Conservation (phyloP, 164 flowering plant genomes). For the Kalanchoe fedtschenkoi region DNA sequence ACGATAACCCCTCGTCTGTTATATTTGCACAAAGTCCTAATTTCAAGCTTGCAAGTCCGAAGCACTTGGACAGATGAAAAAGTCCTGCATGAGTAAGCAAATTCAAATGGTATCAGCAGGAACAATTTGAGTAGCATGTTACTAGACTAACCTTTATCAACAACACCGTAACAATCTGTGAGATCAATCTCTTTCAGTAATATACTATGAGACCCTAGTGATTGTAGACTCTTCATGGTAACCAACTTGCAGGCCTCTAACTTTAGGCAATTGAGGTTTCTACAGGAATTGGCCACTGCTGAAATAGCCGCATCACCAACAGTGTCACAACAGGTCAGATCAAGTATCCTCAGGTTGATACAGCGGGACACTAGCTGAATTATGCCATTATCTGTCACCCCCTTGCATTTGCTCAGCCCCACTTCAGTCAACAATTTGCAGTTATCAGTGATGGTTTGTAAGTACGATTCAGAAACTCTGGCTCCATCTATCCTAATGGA, state of each 20-base stretch:
- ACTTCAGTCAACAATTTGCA: conserved; percentile 41
- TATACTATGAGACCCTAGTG: conserved; percentile 34
- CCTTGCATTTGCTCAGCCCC: conserved; percentile 56
- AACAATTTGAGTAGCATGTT: neutral
- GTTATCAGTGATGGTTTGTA: conserved; percentile 22
- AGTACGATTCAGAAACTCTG: conserved; percentile 23
- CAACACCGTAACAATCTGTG: conserved; percentile 48
- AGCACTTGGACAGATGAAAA: conserved; percentile 39
- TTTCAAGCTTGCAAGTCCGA: conserved; percentile 36
- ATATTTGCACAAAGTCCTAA: conserved; percentile 50
- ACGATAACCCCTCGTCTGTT: conserved; percentile 42
- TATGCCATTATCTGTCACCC: conserved; percentile 52
- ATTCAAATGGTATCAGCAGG: neutral
- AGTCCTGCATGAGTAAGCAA: conserved; percentile 34
- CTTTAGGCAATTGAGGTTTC: conserved; percentile 39
- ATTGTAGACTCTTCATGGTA: conserved; percentile 36
- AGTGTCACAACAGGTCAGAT: conserved; percentile 53
- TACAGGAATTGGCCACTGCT: conserved; percentile 44
- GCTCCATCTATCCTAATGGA: conserved; percentile 42
- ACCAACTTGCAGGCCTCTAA: conserved; percentile 52
- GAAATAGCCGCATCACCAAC: conserved; percentile 44
- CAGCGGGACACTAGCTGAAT: conserved; percentile 31
- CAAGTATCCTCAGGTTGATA: conserved; percentile 28
- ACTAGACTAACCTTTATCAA: conserved; percentile 34
- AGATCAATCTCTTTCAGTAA: conserved; percentile 58